These are phyloP conservation scores for Alternaria viburni DNA, from an alignment of 2,329 filamentous ascomycete species.

Conservation along the genomic window DNA sequence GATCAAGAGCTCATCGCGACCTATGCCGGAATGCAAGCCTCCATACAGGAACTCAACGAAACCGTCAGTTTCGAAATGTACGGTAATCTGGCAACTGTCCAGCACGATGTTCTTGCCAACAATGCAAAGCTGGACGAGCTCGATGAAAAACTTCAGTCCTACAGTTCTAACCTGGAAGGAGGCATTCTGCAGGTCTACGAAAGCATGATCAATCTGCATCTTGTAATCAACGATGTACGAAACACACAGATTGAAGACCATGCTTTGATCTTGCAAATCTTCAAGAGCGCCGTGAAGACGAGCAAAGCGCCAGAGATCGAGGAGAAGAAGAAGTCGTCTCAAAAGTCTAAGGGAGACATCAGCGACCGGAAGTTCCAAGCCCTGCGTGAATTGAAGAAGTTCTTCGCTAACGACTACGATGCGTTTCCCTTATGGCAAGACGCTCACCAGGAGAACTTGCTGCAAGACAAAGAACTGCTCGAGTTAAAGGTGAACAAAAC, in stretches of 20 bases:
- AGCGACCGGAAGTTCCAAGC: slow-evolving; percentile 1
- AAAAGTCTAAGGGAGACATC: neutral
- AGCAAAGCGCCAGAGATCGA: neutral
- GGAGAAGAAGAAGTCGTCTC: neutral
- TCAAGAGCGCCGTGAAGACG: neutral
- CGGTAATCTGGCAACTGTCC: too few species aligned
- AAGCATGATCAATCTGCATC: too few species aligned
- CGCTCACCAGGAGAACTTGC: neutral
- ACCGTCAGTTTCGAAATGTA: neutral
- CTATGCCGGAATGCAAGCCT: slow-evolving; percentile 17
- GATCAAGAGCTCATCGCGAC: slow-evolving; percentile 14
- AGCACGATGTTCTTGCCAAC: too few species aligned
- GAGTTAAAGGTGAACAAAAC: neutral
- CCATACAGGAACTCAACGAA: slow-evolving; percentile 17
- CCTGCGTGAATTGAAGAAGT: neutral
- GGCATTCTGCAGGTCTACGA: too few species aligned
- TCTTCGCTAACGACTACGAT: neutral
- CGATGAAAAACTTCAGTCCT: too few species aligned
- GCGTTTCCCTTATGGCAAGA: neutral
- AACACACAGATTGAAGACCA: too few species aligned
- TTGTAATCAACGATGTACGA: too few species aligned
- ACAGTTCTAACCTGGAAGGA: too few species aligned
- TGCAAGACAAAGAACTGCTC: neutral
- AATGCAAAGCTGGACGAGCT: too few species aligned
- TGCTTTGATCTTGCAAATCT: neutral